Conservation (phyloP, 441 rosid species). For the Monsonia emarginata region DNA sequence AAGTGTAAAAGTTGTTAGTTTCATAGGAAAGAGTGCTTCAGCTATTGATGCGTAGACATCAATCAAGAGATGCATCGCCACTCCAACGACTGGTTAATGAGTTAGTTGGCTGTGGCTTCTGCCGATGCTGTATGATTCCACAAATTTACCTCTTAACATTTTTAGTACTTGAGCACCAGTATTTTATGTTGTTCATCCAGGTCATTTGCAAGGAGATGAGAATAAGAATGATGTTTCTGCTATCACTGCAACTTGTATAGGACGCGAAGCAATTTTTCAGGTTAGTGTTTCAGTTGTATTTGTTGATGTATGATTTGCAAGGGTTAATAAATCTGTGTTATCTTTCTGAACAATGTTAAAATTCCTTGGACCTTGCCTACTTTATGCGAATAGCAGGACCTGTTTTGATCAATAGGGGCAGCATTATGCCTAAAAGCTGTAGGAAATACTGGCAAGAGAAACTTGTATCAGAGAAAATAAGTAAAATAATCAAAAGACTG, state of each 20-base stretch:
- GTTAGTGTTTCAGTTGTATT: conserved; percentile 33
- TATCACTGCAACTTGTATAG: conserved; percentile 34
- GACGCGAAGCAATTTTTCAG: conserved; percentile 33
- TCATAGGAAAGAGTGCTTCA: conserved; percentile 21
- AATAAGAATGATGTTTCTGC: conserved; percentile 18
- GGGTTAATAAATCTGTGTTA: neutral
- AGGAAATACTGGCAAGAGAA: neutral
- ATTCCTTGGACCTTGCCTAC: no score
- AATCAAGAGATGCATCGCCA: conserved; percentile 30
- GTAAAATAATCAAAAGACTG: neutral
- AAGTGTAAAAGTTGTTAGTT: conserved; percentile 20
- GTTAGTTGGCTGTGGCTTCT: conserved; percentile 30
- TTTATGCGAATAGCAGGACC: neutral
- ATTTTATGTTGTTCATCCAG: conserved; percentile 12
- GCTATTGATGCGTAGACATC: conserved; percentile 30
- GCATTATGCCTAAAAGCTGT: neutral
- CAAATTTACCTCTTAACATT: conserved; percentile 2
- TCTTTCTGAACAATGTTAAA: neutral
- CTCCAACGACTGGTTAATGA: conserved; percentile 37
- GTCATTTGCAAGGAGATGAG: conserved; percentile 11
- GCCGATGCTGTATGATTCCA: conserved; percentile 20
- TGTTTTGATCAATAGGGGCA: neutral
- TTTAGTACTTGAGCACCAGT: conserved; percentile 6
- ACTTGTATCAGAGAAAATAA: neutral
- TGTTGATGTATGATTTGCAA: neutral